Conservation (phyloP, 208 protist species). For the Porcisia deanei region DNA sequence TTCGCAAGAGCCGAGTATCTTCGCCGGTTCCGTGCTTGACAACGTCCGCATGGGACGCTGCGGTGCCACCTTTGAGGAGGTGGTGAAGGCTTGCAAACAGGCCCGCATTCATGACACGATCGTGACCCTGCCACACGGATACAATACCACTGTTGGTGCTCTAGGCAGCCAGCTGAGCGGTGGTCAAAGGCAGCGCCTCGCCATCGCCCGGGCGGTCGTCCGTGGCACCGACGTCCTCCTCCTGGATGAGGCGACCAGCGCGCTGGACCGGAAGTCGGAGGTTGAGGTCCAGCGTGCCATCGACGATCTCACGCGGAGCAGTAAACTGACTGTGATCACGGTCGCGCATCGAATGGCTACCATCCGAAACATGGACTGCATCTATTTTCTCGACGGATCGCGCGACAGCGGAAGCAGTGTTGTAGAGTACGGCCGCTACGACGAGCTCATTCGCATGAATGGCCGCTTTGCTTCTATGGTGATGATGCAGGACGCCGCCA, state of each 20-base stretch:
- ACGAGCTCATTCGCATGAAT: slow-evolving; percentile 59
- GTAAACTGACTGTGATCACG: slow-evolving; percentile 74
- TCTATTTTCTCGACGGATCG: slow-evolving; percentile 72
- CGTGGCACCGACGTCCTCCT: slow-evolving; percentile 76
- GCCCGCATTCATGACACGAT: slow-evolving; percentile 90
- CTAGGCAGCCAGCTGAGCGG: slow-evolving; percentile 83
- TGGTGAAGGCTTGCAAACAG: slow-evolving; percentile 65
- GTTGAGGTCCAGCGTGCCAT: slow-evolving; percentile 80
- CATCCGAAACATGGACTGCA: slow-evolving; percentile 85
- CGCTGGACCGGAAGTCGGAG: slow-evolving; percentile 91
- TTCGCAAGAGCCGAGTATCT: slow-evolving; percentile 84
- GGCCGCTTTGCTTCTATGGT: slow-evolving; percentile 75
- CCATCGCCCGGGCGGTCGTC: slow-evolving; percentile 85
- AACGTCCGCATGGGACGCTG: slow-evolving; percentile 74
- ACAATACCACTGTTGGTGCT: slow-evolving; percentile 82
- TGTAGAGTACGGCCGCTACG: slow-evolving; percentile 62
- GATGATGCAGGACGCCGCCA: slow-evolving; percentile 50
- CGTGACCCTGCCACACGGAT: slow-evolving; percentile 70
- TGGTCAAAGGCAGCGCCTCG: slow-evolving; percentile 92
- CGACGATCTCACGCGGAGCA: slow-evolving; percentile 62
- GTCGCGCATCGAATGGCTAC: slow-evolving; percentile 92
- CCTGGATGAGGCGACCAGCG: slow-evolving; percentile 92
- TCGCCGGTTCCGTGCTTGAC: slow-evolving; percentile 64
- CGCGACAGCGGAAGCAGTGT: slow-evolving; percentile 52
- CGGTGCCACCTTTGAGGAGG: slow-evolving; percentile 69